Evolutionary conservation across 2,329 filamentous ascomycete genomes (phyloP).

Genomic region (Pseudogymnoascus sp.): DNA sequence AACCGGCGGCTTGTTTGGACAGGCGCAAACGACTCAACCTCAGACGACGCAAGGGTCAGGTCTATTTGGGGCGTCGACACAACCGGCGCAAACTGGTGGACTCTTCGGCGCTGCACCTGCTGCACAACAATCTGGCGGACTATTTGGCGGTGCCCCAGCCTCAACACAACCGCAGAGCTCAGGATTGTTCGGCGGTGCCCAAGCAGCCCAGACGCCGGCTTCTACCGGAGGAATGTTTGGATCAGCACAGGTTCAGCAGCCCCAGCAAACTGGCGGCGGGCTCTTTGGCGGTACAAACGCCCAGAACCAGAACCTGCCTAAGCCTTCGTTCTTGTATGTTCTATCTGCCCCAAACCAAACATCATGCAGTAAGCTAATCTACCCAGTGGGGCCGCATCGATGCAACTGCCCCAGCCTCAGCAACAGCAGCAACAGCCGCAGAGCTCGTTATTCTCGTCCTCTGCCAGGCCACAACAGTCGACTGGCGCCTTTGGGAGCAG

Average conservation of each 20-base stretch:
- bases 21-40: conserved; percentile 7
- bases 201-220: conserved; percentile 22
- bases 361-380: conserved; percentile 7
- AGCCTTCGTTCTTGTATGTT: conserved; percentile 28
- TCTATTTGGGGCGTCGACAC: conserved; percentile 28
- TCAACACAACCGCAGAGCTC: conserved; percentile 19
- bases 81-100: conserved; percentile 20
- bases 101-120: conserved; percentile 28
- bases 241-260: conserved; percentile 12
- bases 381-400: conserved; percentile 22
- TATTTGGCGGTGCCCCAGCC: conserved; percentile 21
- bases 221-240: conserved; percentile 29
- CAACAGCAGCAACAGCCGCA: conserved; percentile 19
- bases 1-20: conserved; percentile 10
- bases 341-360: conserved; percentile 8
- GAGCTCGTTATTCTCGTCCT: conserved; percentile 27
- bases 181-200: conserved; percentile 27
- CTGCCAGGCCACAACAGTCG: conserved; percentile 22
- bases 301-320: conserved; percentile 22
- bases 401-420: conserved; percentile 21
- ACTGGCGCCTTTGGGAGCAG: conserved; percentile 19
- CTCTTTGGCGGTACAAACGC: conserved; percentile 20
- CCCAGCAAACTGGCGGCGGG: conserved; percentile 12
- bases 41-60: conserved; percentile 11
- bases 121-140: conserved; percentile 20